Conservation (phyloP, 768 basidiomycete species). For the Cyathus striatus region DNA sequence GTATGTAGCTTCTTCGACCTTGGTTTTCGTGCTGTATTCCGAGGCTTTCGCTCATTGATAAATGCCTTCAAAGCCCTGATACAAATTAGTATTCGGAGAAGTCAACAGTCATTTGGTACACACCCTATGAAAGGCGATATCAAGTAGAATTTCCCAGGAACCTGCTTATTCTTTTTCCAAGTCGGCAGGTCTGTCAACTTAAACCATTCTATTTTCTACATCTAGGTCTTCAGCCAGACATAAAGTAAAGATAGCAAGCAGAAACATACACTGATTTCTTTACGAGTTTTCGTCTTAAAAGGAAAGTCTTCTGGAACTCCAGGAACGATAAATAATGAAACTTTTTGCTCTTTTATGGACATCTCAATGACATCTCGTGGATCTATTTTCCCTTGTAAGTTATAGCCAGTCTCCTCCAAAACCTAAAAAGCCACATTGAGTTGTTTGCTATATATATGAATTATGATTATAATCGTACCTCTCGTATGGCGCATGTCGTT, state of each 20-base stretch:
- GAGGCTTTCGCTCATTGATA: conserved; percentile 59
- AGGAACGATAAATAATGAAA: conserved; percentile 87
- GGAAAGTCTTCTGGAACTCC: conserved; percentile 83
- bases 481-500: conserved; percentile 82
- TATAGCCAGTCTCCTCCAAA: conserved; percentile 95
- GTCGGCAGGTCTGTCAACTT: conserved; percentile 83
- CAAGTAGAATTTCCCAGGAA: conserved; percentile 84
- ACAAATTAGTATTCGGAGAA: conserved; percentile 30
- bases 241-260: background rate
- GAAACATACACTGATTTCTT: conserved; percentile 86
- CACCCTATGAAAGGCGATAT: conserved; percentile 48
- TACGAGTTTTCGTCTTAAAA: conserved; percentile 92
- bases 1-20: conserved; percentile 14
- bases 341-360: conserved; percentile 84
- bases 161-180: conserved; percentile 76
- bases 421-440: conserved; percentile 49
- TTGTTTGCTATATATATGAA: background rate
- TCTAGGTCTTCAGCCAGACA: conserved; percentile 13
- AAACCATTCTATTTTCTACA: conserved; percentile 97
- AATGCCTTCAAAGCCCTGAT: conserved; percentile 60
- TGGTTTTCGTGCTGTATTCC: conserved; percentile 34
- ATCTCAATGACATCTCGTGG: conserved; percentile 73
- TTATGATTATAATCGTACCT: conserved; percentile 51
- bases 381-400: conserved; percentile 64
- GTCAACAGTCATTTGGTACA: conserved; percentile 24